Base-by-base conservation (phyloP, 1,139 yeast genomes). In the Sugiyamaella novakii region DNA sequence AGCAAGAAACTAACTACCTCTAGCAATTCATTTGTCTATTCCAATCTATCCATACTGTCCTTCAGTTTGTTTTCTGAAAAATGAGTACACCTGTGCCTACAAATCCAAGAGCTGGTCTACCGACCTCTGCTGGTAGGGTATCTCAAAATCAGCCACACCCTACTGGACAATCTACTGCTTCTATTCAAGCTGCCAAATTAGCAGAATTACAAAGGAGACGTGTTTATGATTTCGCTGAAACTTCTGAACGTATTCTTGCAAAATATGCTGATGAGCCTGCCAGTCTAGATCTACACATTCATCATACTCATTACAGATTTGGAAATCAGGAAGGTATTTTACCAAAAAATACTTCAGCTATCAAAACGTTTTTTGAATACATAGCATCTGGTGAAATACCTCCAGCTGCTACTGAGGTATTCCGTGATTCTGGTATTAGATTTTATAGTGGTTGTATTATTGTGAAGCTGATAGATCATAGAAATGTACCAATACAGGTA, bases 401-500 rank as follows among this genome's bases (percentile, higher is more conserved):
- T 0, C 85, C 88, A 37, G 91, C 94, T 15, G 82, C 92, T 65
- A 81, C 91, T 59, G 98, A 91, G 67, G 86, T 91, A 15, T 75
- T 91, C 50, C 81, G 87, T 60, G 98, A 91, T 64, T 87, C 92
- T 40, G 84, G 91, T 12, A 79, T 91, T 25, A 79, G 81, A 52
- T 78, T 87, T 46, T 91, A 87, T 64, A 97, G 91, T 65, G 97
- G 98, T 0, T 87, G 95, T 63, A 72, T 91, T 36, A 87, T 92
- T 15, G 68, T 92, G 46, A 88, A 87, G 61, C 84, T 92, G 14
- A 80, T 79, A 56, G 98, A 92, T 65, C 96, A 89, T 65, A 70
- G 84, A 10, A 68, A 69, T 50, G 53, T 55, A 14, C 54, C 58
- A 31, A 12, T 44, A 5, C 46, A 18, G 12, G 29, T 42, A 10